A percentile compares a stretch with the other conserved stretches of the same genome.
These are phyloP conservation scores for Chlorella sp. DNA, from an alignment of 139 green algal species.

Conservation along the genomic window DNA sequence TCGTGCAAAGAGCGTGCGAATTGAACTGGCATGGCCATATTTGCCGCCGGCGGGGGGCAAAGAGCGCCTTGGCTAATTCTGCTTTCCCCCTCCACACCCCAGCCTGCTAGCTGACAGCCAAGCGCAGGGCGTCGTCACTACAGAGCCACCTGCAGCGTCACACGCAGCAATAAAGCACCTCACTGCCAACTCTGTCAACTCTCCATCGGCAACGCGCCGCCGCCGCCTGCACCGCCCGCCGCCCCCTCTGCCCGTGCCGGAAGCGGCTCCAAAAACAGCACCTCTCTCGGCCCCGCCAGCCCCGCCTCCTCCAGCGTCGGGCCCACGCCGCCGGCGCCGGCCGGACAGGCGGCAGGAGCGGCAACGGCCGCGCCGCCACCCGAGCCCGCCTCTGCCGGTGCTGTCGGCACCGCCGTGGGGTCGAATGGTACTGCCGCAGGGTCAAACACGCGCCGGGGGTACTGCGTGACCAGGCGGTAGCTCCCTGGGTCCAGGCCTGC, in stretches of 20 bases:
- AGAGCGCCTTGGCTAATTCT: too few relatives aligned
- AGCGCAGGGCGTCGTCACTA: too few relatives aligned
- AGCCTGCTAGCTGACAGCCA: too few relatives aligned
- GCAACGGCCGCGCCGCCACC: too few relatives aligned
- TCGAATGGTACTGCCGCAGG: background rate
- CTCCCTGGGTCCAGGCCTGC: slow-evolving; percentile 21
- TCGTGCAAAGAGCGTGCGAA: too few relatives aligned
- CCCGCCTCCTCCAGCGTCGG: slow-evolving; percentile 41
- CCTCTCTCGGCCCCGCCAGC: slow-evolving; percentile 30
- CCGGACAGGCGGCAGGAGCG: background rate
- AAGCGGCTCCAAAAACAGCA: slow-evolving; percentile 46
- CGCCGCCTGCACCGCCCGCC: background rate
- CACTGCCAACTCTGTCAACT: too few relatives aligned
- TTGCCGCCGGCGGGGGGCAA: too few relatives aligned
- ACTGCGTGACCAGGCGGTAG: slow-evolving; percentile 72
- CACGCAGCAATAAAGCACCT: too few relatives aligned
- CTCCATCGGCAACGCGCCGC: too few relatives aligned
- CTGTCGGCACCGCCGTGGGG: background rate
- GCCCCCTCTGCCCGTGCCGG: background rate
- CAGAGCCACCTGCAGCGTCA: too few relatives aligned
- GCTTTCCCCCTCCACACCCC: too few relatives aligned
- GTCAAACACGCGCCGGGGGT: slow-evolving; percentile 59
- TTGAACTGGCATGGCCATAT: too few relatives aligned
- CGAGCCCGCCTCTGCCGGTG: background rate
- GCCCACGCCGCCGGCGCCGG: background rate